Evolutionary conservation across 2,329 filamentous ascomycete genomes (phyloP), one percentile per base, ranked within the genome.

Genomic region (Mycosphaerelloides madeirae): DNA sequence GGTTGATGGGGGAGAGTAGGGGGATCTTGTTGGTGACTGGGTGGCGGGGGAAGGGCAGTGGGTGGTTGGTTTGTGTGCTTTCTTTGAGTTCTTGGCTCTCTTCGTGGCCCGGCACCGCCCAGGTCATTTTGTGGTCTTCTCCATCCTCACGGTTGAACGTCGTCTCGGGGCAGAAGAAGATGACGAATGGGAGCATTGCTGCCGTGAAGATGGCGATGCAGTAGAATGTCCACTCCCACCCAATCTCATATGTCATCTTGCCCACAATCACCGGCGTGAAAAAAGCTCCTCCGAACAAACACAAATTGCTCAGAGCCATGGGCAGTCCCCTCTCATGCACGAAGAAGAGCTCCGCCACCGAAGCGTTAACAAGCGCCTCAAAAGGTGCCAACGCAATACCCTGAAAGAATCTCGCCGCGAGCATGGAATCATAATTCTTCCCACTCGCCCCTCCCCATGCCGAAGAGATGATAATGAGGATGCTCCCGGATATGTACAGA

Each of bases 171-270:
- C 87, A 87, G 53, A 90, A 80, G 53, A 95, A 77, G 48, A 93
- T 70, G 15, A 95, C 70, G 9, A 84, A 68, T 0, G 87, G 82
- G 3, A 96, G 68, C 43, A 83, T 79, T 5, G 71, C 74, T 3
- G 75, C 87, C 34, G 81, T 77, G 67, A 95, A 94, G 54, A 96
- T 95, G 47, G 88, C 80, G 12, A 95, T 80, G 32, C 96, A 78
- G 65, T 90, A 88, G 61, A 96, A 96, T 0, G 83, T 84, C 89
- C 88, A 95, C 62, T 79, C 70, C 84, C 88, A 95, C n/a, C 82
- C 81, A 38, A 95, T 74, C 0, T 74, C 72, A 37, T 79, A 69
- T 3, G 88, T 88, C 57, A 95, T 90, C 67, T 88, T 89, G 29
- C 90, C 90, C 1, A 90, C 89, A 18, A 95, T 69, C n/a, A 96